Percentiles rank a stretch among this genome's conserved stretches.
phyloP scores from a whole-genome alignment of 495 filamentous ascomycete genomes.

The Schizothecium vesticola region DNA sequence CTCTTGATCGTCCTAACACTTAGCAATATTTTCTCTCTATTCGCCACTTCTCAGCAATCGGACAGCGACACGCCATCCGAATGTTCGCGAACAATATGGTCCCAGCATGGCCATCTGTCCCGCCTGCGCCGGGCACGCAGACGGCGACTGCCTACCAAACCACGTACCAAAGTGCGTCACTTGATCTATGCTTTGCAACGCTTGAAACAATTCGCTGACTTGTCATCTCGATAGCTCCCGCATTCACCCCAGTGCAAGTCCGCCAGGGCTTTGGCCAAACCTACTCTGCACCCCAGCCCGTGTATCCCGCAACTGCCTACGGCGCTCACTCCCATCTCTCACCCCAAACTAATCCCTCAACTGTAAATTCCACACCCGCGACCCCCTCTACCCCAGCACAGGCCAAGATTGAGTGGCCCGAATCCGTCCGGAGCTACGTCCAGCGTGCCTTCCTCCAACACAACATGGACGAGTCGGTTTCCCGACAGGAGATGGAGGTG shows the following conservation, averaged over 20 bases:
- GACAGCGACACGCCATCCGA: neutral
- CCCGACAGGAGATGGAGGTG: slow-evolving; percentile 64
- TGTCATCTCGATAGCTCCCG: slow-evolving; percentile 27
- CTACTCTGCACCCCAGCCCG: slow-evolving; percentile 27
- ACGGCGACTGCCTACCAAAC: slow-evolving; percentile 28
- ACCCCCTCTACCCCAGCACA: slow-evolving; percentile 27
- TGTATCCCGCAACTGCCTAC: slow-evolving; percentile 27
- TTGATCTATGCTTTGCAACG: neutral
- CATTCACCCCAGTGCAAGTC: slow-evolving; percentile 49
- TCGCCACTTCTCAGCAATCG: neutral
- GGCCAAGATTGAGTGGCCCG: slow-evolving; percentile 68
- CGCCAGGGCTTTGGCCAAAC: slow-evolving; percentile 41
- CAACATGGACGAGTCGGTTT: slow-evolving; percentile 60
- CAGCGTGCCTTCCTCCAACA: slow-evolving; percentile 74
- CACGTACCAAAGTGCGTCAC: slow-evolving; percentile 26
- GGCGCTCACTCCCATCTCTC: slow-evolving; percentile 17
- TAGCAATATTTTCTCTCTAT: neutral
- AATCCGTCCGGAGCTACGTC: slow-evolving; percentile 73
- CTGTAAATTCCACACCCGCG: slow-evolving; percentile 13
- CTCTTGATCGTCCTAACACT: neutral
- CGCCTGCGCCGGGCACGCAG: slow-evolving; percentile 29
- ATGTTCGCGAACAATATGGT: slow-evolving; percentile 22
- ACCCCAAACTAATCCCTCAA: slow-evolving; percentile 23
- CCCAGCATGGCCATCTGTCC: slow-evolving; percentile 26
- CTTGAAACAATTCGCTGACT: slow-evolving; percentile 19